Base-by-base conservation (phyloP, 2,329 filamentous ascomycete species). In the Ophiostoma tasmaniense region DNA sequence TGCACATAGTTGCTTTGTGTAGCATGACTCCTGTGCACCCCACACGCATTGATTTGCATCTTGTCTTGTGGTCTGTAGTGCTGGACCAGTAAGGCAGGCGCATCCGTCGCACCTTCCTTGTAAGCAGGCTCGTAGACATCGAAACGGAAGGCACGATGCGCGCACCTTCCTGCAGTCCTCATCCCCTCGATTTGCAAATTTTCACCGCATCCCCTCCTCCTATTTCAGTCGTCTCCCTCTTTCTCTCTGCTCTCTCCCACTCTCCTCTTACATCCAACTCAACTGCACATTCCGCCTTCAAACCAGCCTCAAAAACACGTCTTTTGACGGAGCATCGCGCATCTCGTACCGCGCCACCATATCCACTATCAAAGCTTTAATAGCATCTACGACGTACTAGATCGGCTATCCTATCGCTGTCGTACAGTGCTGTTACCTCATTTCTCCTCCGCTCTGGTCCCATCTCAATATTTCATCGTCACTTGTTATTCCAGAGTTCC, bases 221-320 rank as follows among this genome's bases (percentile, higher is more conserved):
- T 25, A 17, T 28, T 30, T 17, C 25, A 14, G 11, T 30, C 30
- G 14, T 20, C 59, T 20, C 59, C 59, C 28, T 14, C 28, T 8
- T 33, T 7, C 28, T 33, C 17, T 33, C 13, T 6, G 2, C 20
- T 2, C 22, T 10, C 55, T 61, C 25, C 10, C 28, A 28, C 42
- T 14, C n/a, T n/a, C 61, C 30, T 37, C 33, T 59, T 28, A 59
- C 37, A 35, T 55, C 42, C 61, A 35, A 42, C 65, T 55, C 42
- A 20, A 33, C 65, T 39, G 64, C 64, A 59, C 4, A 55, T 67
- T 64, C 55, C 42, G 11, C 66, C 64, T 30, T 64, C 68, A 55
- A 55, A 69, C 67, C 67, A 69, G 65, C 68, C 62, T 69, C 68
- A 67, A 33, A 52, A 28, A 64, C 28, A 39, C 45, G 37, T 33